A percentile compares a stretch with the other conserved stretches of the same genome.
phyloP scores from a whole-genome alignment of 2,329 filamentous ascomycete genomes.

The Stachybotrys chlorohalonatus region DNA sequence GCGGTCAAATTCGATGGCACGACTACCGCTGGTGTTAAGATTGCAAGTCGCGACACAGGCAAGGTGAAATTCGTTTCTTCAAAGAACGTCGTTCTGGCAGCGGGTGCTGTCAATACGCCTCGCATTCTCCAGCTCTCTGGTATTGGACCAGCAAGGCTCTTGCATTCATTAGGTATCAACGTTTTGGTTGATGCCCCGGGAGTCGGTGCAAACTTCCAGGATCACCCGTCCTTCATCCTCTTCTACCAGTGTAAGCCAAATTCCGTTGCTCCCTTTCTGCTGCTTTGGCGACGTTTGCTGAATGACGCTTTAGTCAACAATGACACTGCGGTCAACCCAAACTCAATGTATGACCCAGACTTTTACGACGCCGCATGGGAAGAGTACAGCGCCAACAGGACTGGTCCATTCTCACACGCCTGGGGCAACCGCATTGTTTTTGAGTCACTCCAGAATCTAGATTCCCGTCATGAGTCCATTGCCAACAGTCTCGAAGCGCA shows the following conservation, averaged over 20 bases:
- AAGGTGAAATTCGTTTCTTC: constrained; percentile 4
- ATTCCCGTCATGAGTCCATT: constrained; percentile 3
- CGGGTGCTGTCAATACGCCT: constrained; percentile 45
- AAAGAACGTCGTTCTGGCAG: constrained; percentile 21
- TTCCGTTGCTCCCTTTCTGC: not conserved
- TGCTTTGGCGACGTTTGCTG: not conserved
- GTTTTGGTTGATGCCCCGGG: constrained; percentile 44
- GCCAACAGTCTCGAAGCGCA: constrained; percentile 5
- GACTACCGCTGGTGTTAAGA: constrained; percentile 24
- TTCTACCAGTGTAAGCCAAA: constrained; percentile 20
- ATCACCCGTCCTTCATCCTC: constrained; percentile 22
- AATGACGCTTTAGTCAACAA: constrained; percentile 1
- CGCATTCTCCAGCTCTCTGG: constrained; percentile 49
- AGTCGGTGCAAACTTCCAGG: constrained; percentile 35
- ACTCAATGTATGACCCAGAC: constrained; percentile 9
- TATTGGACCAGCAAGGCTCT: constrained; percentile 39
- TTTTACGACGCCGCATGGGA: constrained; percentile 13
- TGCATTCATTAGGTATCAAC: constrained; percentile 35
- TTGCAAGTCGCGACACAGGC: constrained; percentile 2
- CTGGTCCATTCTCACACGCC: constrained; percentile 13
- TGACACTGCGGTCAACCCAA: constrained; percentile 5
- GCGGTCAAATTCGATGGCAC: constrained; percentile 12
- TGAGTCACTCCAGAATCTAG: constrained; percentile 8
- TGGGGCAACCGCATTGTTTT: constrained; percentile 12
- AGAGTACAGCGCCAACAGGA: constrained; percentile 11